These are phyloP conservation scores for Phaeosphaeria sp. DNA, from an alignment of 2,329 filamentous ascomycete species.

Conservation along the genomic window DNA sequence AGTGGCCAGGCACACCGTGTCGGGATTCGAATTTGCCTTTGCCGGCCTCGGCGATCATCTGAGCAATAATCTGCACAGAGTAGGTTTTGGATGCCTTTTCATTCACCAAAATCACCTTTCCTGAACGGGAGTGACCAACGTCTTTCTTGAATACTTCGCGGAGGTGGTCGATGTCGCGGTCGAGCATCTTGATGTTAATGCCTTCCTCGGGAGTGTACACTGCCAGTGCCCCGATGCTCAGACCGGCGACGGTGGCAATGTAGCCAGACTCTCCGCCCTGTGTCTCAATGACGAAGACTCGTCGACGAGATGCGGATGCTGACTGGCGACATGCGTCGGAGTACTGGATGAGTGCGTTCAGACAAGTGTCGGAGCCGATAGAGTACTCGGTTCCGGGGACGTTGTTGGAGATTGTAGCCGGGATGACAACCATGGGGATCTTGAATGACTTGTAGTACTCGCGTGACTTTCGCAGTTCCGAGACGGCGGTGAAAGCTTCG, in stretches of 20 bases:
- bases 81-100: constrained; percentile 91
- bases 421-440: constrained; percentile 88
- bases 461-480: constrained; percentile 82
- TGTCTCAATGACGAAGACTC: constrained; percentile 97
- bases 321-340: constrained; percentile 98
- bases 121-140: constrained; percentile 85
- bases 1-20: constrained; percentile 66
- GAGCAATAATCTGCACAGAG: constrained; percentile 88
- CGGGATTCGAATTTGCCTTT: constrained; percentile 91
- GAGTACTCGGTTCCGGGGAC: constrained; percentile 98
- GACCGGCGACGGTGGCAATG: constrained; percentile 85
- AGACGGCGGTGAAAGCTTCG: constrained; percentile 92
- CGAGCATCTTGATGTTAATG: constrained; percentile 90
- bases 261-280: constrained; percentile 96
- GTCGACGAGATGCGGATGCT: constrained; percentile 87
- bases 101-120: constrained; percentile 95
- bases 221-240: constrained; percentile 88
- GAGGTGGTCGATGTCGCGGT: constrained; percentile 86
- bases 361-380: constrained; percentile 91
- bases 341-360: constrained; percentile 93
- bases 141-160: constrained; percentile 85
- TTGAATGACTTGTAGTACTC: constrained; percentile 82
- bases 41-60: constrained; percentile 94
- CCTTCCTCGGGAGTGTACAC: constrained; percentile 98
- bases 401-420: constrained; percentile 98